Base-by-base conservation (phyloP, 139 green algal species). In the Edaphochlamys debaryana region DNA sequence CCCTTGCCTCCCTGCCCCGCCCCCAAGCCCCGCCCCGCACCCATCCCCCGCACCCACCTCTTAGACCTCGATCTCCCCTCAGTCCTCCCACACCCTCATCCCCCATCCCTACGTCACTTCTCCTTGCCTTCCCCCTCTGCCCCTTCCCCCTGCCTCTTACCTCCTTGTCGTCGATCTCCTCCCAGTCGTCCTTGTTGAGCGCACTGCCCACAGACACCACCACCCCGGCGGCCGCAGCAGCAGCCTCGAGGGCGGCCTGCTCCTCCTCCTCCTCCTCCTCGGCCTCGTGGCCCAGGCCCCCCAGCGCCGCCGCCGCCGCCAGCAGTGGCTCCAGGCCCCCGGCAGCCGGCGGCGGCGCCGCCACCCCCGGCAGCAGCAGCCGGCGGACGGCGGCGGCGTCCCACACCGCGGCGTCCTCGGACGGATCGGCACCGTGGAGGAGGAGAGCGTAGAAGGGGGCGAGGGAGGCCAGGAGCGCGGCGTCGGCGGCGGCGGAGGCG, bases 151-250 rank as follows among this genome's bases (percentile, higher is more conserved):
- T n/a, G n/a, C n/a, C n/a, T n/a, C n/a, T 19, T 56, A 85, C 79
- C 1, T 78, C 79, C 69, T 86, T 86, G 32, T 32, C 69, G 42
- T 86, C 80, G 52, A 86, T 86, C 38, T 86, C 80, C 7, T 80
- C 36, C 80, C 80, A 86, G 80, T 86, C 80, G 3, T 80, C 38
- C 9, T 58, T 8, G 45, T 30, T 67, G 22, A 86, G 62, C 6
- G 69, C 58, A 50, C 80, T 80, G 40, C 80, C 80, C 56, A 86
- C 80, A 25, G 79, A 69, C 19, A 86, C 41, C 17, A 80, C 50
- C 1, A 20, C 23, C 23, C 67, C 25, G 1, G 7, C 30, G 7
- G 25, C 29, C 15, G n/a, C 41, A 41, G 30, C 23, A 19, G 32
- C 29, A 42, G 22, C 37, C 34, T 7, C 36, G 9, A 37, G 38